A percentile compares a stretch with the other conserved stretches of the same genome.
Conservation (phyloP, 73 alveolate species). For the Paramecium sexaurelia region DNA sequence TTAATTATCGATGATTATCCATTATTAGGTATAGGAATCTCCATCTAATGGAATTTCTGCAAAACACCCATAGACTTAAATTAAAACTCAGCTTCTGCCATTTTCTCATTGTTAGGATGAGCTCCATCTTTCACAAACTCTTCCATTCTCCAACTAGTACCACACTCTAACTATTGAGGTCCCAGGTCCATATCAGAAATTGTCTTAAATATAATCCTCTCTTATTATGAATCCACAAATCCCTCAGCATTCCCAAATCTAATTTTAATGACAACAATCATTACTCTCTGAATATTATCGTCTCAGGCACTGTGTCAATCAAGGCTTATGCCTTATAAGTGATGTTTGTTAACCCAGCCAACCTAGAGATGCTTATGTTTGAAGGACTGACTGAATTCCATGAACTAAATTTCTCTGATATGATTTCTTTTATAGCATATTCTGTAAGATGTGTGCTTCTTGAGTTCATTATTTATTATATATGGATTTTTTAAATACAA, state of each 20-base stretch:
- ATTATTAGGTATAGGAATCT: background rate
- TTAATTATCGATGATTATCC: background rate
- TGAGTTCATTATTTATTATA: constrained; percentile 8
- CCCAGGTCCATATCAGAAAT: constrained; percentile 29
- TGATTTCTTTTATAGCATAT: background rate
- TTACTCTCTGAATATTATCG: background rate
- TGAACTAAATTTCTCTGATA: background rate
- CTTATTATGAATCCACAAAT: constrained; percentile 15
- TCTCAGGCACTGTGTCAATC: background rate
- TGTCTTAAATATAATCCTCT: background rate
- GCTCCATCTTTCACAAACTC: background rate
- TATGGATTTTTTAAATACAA: background rate
- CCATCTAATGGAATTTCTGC: constrained; percentile 18
- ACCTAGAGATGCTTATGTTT: background rate
- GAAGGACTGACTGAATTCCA: background rate
- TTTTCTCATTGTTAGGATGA: constrained; percentile 13
- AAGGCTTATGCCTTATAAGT: background rate
- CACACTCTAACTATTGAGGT: background rate
- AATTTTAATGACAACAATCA: background rate
- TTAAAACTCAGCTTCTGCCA: constrained; percentile 5
- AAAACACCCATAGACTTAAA: constrained; percentile 33
- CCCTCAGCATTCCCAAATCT: constrained; percentile 58
- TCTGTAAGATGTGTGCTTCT: constrained; percentile 32
- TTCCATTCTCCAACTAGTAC: constrained; percentile 43
- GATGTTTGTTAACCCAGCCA: constrained; percentile 8